A percentile compares a stretch with the other conserved stretches of the same genome.
phyloP scores from a whole-genome alignment of 2,329 filamentous ascomycete species.

The Diaporthe amygdali region DNA sequence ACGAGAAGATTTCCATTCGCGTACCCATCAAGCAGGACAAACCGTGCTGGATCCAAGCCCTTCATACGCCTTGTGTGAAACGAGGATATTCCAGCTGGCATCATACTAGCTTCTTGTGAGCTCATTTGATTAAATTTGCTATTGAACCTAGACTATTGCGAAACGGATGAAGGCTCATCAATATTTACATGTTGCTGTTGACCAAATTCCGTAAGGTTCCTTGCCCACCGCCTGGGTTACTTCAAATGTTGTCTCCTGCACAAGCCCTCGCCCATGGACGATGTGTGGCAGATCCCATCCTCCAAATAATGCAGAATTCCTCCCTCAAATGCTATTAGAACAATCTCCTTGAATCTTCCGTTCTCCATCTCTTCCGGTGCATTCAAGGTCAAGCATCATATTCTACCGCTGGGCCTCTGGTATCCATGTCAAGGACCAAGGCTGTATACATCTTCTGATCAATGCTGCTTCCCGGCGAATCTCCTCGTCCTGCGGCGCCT shows the following conservation, averaged over 20 bases:
- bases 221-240: neutral
- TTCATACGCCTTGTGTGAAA: no score
- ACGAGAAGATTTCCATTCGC: no score
- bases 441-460: neutral
- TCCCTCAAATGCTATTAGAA: neutral
- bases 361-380: neutral
- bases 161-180: no score
- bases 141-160: no score
- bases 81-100: no score
- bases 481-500: neutral
- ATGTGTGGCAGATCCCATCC: neutral
- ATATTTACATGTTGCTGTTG: neutral
- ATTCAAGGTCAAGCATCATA: neutral
- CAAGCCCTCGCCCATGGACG: neutral
- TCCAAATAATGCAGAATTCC: neutral
- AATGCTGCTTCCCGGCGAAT: neutral
- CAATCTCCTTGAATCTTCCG: no score
- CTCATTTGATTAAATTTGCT: no score
- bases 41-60: no score
- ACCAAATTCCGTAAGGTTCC: no score
- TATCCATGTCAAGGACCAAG: neutral
- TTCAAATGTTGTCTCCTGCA: neutral
- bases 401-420: neutral
- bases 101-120: no score
- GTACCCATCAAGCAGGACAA: no score